These are phyloP conservation scores for Penicillium waksmanii DNA, from an alignment of 495 filamentous ascomycete genomes.

Conservation along the genomic window DNA sequence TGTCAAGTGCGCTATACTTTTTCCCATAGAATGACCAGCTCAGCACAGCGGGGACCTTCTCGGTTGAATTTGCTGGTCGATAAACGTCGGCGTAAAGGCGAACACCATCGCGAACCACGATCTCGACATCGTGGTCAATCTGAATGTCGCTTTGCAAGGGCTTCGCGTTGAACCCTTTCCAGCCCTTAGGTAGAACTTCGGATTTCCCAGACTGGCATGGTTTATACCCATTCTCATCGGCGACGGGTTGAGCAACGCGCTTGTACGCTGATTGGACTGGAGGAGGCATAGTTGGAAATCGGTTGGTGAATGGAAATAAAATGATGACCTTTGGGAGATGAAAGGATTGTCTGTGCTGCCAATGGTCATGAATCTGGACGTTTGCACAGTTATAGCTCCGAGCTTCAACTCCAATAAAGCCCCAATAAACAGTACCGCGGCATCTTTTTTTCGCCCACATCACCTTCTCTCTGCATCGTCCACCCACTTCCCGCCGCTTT, in stretches of 20 bases:
- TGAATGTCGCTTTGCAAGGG: constrained; percentile 25
- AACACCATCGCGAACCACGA: constrained; percentile 35
- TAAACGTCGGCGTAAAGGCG: constrained; percentile 41
- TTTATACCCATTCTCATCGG: constrained; percentile 36
- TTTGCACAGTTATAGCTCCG: neutral
- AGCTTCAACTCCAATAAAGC: neutral
- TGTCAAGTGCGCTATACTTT: constrained; percentile 33
- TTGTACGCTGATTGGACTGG: constrained; percentile 38
- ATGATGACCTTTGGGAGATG: neutral
- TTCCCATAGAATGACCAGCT: constrained; percentile 45
- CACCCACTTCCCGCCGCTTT: neutral
- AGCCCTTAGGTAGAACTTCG: constrained; percentile 31
- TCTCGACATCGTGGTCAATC: constrained; percentile 38
- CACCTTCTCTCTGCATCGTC: neutral
- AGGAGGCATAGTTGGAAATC: constrained; percentile 26
- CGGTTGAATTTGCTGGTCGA: constrained; percentile 30
- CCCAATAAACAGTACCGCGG: neutral
- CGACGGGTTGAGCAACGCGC: constrained; percentile 30
- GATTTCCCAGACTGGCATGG: constrained; percentile 32
- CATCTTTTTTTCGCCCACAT: neutral
- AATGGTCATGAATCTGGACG: neutral
- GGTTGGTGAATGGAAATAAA: neutral
- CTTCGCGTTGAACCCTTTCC: constrained; percentile 34
- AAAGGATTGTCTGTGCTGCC: neutral
- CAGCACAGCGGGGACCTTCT: constrained; percentile 41